phyloP scores from a whole-genome alignment of 176 grass and related monocot genomes.

The Zea luxurians region DNA sequence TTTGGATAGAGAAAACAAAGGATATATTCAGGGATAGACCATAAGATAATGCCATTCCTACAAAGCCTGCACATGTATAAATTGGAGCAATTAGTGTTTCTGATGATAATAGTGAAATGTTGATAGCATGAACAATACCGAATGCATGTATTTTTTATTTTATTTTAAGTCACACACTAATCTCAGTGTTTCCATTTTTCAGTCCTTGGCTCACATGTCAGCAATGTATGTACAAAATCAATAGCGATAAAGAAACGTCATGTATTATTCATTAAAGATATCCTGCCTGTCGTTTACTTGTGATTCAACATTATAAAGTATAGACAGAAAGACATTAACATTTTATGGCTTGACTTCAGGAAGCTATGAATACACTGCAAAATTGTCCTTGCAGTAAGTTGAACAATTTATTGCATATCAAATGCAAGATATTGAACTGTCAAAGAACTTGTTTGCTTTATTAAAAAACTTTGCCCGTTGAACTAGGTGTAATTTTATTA shows the following conservation, averaged over 20 bases:
- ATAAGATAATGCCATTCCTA: slow-evolving; percentile 94
- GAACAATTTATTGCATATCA: slow-evolving; percentile 10
- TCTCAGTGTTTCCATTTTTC: background rate
- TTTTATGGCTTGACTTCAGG: background rate
- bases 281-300: background rate
- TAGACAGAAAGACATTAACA: background rate
- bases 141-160: background rate
- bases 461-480: background rate
- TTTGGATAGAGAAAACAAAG: slow-evolving; percentile 77
- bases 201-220: background rate
- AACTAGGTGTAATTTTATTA: background rate
- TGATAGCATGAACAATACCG: background rate
- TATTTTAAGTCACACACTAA: background rate
- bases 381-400: background rate
- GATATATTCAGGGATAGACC: slow-evolving; percentile 83
- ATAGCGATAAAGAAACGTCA: background rate
- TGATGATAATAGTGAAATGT: background rate
- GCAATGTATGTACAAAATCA: background rate
- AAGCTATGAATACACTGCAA: slow-evolving; percentile 4
- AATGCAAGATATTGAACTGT: slow-evolving; percentile 4
- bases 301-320: background rate
- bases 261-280: slow-evolving; percentile 16
- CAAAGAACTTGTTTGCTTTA: background rate
- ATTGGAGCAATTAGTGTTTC: slow-evolving; percentile 8
- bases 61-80: slow-evolving; percentile 61